These are phyloP conservation scores for Boletus sensibilis DNA, from an alignment of 768 basidiomycete genomes.

Conservation along the genomic window DNA sequence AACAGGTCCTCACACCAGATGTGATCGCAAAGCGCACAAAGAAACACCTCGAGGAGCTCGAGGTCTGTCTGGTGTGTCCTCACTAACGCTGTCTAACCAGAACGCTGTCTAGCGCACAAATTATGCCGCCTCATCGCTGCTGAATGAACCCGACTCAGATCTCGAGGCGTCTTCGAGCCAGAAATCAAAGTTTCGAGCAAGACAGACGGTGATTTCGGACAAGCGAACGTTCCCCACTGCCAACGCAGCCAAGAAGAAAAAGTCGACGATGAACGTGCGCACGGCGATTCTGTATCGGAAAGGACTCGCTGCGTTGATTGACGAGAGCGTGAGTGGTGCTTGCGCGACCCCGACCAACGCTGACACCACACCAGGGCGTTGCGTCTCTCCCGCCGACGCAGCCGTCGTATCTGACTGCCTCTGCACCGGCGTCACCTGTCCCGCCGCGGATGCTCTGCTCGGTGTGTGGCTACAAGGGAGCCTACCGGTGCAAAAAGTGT, in stretches of 20 bases:
- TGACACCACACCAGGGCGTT: constrained; percentile 49
- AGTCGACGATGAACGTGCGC: constrained; percentile 78
- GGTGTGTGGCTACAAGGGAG: constrained; percentile 85
- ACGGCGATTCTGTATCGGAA: constrained; percentile 82
- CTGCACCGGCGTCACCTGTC: constrained; percentile 54
- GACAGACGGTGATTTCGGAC: constrained; percentile 74
- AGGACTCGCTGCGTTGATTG: constrained; percentile 66
- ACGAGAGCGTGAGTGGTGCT: constrained; percentile 68
- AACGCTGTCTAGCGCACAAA: constrained; percentile 62
- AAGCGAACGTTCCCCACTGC: constrained; percentile 49
- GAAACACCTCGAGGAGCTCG: constrained; percentile 80
- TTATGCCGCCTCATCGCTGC: constrained; percentile 52
- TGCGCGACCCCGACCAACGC: neutral
- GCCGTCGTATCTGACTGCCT: constrained; percentile 73
- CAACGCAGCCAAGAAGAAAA: constrained; percentile 53
- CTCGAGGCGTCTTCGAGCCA: constrained; percentile 22
- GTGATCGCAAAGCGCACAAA: constrained; percentile 73
- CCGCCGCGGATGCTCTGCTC: constrained; percentile 76
- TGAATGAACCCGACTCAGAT: constrained; percentile 34
- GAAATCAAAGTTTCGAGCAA: constrained; percentile 59
- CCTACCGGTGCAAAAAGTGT: constrained; percentile 77
- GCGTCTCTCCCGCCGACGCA: constrained; percentile 48
- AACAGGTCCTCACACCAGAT: constrained; percentile 54
- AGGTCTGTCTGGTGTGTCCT: constrained; percentile 43
- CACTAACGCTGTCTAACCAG: neutral